A percentile compares a stretch with the other conserved stretches of the same genome.
Conservation (phyloP, 768 basidiomycete species). For the Boletus barrowsii region DNA sequence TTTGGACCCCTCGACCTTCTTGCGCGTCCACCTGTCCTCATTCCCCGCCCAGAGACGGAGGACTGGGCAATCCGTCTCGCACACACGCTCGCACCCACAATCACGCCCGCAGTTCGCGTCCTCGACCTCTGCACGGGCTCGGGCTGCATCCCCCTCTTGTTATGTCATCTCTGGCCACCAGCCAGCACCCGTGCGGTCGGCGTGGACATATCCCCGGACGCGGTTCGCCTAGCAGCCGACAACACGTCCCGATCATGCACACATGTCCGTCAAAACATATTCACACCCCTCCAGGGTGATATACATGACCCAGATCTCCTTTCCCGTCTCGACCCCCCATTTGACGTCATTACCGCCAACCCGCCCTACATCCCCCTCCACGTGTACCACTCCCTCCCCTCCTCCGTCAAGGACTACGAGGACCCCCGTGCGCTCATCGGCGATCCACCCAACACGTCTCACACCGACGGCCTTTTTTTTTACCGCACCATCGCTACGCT, state of each 20-base stretch:
- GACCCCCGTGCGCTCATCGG: conserved; percentile 81
- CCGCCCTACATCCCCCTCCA: conserved; percentile 78
- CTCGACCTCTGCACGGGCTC: conserved; percentile 93
- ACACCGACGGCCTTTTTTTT: conserved; percentile 55
- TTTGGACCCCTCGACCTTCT: conserved; percentile 82
- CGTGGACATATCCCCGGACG: conserved; percentile 66
- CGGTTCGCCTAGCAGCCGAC: conserved; percentile 47
- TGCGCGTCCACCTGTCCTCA: conserved; percentile 76
- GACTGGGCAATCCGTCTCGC: conserved; percentile 70
- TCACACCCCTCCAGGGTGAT: conserved; percentile 42
- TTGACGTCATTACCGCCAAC: conserved; percentile 80
- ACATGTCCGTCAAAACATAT: conserved; percentile 22
- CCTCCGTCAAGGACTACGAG: conserved; percentile 75
- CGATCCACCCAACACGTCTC: conserved; percentile 45
- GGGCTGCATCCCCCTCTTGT: conserved; percentile 86
- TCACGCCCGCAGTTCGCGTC: conserved; percentile 37
- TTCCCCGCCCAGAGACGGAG: conserved; percentile 95
- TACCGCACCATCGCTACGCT: conserved; percentile 71
- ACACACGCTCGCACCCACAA: conserved; percentile 38
- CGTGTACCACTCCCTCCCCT: conserved; percentile 61
- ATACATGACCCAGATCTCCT: conserved; percentile 34
- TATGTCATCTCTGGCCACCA: conserved; percentile 62
- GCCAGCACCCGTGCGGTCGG: conserved; percentile 55
- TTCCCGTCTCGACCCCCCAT: conserved; percentile 42
- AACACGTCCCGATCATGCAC: conserved; percentile 34